A percentile compares a stretch with the other conserved stretches of the same genome.
Conservation (phyloP, 2,329 filamentous ascomycete genomes). For the Stagonosporopsis chrysanthemi region DNA sequence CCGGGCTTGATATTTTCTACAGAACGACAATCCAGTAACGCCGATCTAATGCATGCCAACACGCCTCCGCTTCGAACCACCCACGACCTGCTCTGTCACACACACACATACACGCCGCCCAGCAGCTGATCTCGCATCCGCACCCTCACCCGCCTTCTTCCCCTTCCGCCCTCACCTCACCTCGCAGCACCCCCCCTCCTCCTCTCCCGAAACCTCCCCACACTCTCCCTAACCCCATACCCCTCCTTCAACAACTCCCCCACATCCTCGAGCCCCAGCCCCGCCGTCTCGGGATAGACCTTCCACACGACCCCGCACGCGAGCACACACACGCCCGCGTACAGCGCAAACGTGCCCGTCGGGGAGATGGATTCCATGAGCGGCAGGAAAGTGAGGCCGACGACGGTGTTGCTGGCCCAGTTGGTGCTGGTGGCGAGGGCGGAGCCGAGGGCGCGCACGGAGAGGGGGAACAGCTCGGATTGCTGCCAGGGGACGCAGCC, state of each 20-base stretch:
- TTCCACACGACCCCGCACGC: slow-evolving; percentile 74
- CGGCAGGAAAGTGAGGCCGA: slow-evolving; percentile 86
- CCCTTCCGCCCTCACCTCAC: background rate
- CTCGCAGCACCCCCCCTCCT: slow-evolving; percentile 5
- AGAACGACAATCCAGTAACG: too few species aligned
- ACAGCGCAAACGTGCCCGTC: slow-evolving; percentile 80
- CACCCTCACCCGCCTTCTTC: too few species aligned
- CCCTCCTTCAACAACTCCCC: slow-evolving; percentile 73
- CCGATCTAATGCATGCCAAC: too few species aligned
- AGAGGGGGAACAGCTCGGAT: slow-evolving; percentile 84
- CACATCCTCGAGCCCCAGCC: slow-evolving; percentile 81
- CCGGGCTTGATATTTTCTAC: too few species aligned
- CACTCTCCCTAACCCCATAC: slow-evolving; percentile 66
- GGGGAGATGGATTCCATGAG: slow-evolving; percentile 81
- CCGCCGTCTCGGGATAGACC: slow-evolving; percentile 88
- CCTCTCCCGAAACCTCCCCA: slow-evolving; percentile 29
- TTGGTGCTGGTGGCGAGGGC: slow-evolving; percentile 80
- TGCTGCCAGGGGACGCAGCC: slow-evolving; percentile 98
- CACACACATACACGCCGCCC: too few species aligned
- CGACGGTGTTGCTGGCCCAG: slow-evolving; percentile 85
- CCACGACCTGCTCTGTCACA: too few species aligned
- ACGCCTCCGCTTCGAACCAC: too few species aligned
- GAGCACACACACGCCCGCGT: slow-evolving; percentile 71
- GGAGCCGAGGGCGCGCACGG: slow-evolving; percentile 75
- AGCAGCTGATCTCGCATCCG: too few species aligned